Percentiles rank a stretch among this genome's conserved stretches.
These are phyloP conservation scores for Strigomonas culicis DNA, from an alignment of 208 protist species.

Conservation along the genomic window DNA sequence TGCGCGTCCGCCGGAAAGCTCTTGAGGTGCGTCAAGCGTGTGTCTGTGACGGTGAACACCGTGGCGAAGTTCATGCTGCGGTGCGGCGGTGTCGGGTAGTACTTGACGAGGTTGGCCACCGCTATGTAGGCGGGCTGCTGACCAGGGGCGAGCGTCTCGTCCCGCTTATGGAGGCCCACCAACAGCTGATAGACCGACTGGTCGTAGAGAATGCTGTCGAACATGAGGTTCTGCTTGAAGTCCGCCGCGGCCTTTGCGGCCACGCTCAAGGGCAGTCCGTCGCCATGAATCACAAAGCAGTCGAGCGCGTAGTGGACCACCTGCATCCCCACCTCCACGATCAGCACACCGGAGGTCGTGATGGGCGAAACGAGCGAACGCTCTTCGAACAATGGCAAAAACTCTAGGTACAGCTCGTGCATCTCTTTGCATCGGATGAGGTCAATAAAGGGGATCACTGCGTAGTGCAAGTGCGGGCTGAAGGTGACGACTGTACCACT, in stretches of 20 bases:
- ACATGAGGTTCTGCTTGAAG: constrained; percentile 70
- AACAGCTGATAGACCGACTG: constrained; percentile 47
- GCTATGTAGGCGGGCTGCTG: constrained; percentile 38
- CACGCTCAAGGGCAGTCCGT: constrained; percentile 36
- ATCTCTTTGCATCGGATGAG: constrained; percentile 31
- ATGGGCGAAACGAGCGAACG: constrained; percentile 24
- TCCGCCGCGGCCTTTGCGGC: constrained; percentile 54
- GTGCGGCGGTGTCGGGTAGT: constrained; percentile 69
- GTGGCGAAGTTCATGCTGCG: constrained; percentile 49
- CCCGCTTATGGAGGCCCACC: constrained; percentile 17
- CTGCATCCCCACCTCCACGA: constrained; percentile 85
- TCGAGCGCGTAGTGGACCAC: constrained; percentile 87
- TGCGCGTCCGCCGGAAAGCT: constrained; percentile 17
- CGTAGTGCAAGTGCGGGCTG: constrained; percentile 66
- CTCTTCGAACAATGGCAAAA: constrained; percentile 14
- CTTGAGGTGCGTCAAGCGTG: constrained; percentile 48
- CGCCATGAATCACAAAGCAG: constrained; percentile 76
- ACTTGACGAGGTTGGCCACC: constrained; percentile 59
- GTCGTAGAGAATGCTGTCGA: constrained; percentile 83
- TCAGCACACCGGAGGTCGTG: constrained; percentile 53
- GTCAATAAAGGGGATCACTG: constrained; percentile 52
- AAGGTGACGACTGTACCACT: constrained; percentile 39
- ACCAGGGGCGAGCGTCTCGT: constrained; percentile 35
- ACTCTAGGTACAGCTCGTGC: constrained; percentile 11
- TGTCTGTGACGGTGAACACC: constrained; percentile 60